Evolutionary conservation across 176 grass and related monocot species (phyloP).

Genomic region (Juncus effusus): DNA sequence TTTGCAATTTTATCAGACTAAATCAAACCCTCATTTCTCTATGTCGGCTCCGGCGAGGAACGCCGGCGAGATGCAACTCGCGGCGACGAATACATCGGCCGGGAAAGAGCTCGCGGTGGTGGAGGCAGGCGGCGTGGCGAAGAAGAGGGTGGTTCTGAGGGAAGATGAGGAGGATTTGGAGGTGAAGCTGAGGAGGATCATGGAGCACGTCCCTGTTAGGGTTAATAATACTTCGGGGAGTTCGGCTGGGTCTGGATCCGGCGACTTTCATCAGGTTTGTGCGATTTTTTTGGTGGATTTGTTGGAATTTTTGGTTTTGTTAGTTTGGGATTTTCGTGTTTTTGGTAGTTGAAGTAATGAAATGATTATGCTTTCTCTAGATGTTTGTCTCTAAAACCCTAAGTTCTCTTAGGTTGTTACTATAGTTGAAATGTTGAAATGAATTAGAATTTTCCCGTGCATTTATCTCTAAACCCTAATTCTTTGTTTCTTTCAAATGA

Average conservation of each 20-base stretch:
- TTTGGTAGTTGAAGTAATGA: background rate
- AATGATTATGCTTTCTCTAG: background rate
- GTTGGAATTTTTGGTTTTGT: background rate
- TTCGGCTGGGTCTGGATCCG: slow-evolving; percentile 86
- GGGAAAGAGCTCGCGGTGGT: slow-evolving; percentile 45
- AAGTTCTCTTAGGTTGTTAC: slow-evolving; percentile 1
- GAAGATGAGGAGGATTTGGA: slow-evolving; percentile 91
- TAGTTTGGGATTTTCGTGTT: background rate
- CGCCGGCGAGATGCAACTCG: slow-evolving; percentile 45
- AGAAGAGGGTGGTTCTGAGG: slow-evolving; percentile 60
- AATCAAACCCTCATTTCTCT: background rate
- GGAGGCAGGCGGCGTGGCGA: slow-evolving; percentile 30
- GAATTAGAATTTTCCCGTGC: no score
- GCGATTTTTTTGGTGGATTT: background rate
- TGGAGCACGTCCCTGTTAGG: slow-evolving; percentile 75
- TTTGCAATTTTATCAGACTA: no score
- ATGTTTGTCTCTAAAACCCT: background rate
- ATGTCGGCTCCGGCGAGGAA: slow-evolving; percentile 48
- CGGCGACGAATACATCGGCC: slow-evolving; percentile 30
- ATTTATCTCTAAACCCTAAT: no score
- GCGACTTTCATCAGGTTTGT: slow-evolving; percentile 89
- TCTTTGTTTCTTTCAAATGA: no score
- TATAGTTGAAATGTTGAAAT: background rate
- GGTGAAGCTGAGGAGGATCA: slow-evolving; percentile 90
- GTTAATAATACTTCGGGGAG: slow-evolving; percentile 92